These are phyloP conservation scores for Trypanosoma vivax DNA, from an alignment of 208 protist genomes.

Conservation along the genomic window DNA sequence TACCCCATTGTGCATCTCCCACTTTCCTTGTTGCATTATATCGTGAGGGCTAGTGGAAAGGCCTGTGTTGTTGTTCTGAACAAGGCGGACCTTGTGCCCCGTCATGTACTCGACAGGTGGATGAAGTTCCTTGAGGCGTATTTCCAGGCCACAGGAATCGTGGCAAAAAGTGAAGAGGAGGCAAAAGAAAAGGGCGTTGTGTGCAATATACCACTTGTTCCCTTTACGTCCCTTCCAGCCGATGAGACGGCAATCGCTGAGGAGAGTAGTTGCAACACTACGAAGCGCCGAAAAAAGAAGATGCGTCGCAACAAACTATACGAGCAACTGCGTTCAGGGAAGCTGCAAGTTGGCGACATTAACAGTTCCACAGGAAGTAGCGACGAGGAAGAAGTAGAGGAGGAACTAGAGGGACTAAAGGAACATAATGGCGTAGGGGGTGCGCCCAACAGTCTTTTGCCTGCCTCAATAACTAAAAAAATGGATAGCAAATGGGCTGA, in stretches of 20 bases:
- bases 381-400: constrained; percentile 22
- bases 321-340: constrained; percentile 63
- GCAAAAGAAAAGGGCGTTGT: neutral
- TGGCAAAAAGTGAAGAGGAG: constrained; percentile 6
- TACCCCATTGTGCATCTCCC: constrained; percentile 94
- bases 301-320: constrained; percentile 61
- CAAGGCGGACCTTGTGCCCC: constrained; percentile 90
- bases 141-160: constrained; percentile 40
- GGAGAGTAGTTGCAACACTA: constrained; percentile 5
- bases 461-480: constrained; percentile 19
- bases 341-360: constrained; percentile 26
- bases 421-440: constrained; percentile 6
- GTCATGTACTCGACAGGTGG: constrained; percentile 55
- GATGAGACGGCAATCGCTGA: constrained; percentile 43
- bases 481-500: constrained; percentile 7
- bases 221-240: constrained; percentile 72
- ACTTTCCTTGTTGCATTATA: constrained; percentile 87
- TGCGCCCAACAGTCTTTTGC: constrained; percentile 8
- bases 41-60: constrained; percentile 74
- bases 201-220: constrained; percentile 43
- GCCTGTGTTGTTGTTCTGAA: constrained; percentile 94
- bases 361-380: constrained; percentile 14
- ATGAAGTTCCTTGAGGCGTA: constrained; percentile 55
- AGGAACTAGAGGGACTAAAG: neutral
- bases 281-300: constrained; percentile 38